Base-by-base conservation (phyloP, 805 yeast genomes). In the Scheffersomyces lignosus region DNA sequence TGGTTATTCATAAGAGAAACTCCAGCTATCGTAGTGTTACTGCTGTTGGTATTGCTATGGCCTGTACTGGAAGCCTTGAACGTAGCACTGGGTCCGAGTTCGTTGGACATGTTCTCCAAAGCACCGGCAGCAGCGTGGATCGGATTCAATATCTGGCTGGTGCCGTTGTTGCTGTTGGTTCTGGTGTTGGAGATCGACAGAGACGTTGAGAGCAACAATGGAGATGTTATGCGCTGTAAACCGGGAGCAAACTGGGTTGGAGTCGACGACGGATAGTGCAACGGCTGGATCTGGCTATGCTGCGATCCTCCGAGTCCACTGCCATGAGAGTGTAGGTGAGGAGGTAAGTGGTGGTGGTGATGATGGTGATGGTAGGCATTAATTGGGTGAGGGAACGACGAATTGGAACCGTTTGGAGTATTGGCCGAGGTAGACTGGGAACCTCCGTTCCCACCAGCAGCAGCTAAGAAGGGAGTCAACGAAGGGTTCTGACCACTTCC, bases 201-300 rank as follows among this genome's bases (percentile, higher is more conserved):
- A 16, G 78, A 47, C 12, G 81, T 76, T 5, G 82, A 74, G 29
- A 82, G 64, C 41, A 81, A 58, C 34, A 81, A 61, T 0, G 87
- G 87, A 12, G 85, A 79, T 0, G 87, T 81, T 39, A 81, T 80
- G 24, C 80, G 58, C 42, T 77, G 75, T 34, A 81, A 58, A 29
- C 81, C 81, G 0, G 83, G 78, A 20, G 83, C 85, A 67, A 78
- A 81, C 49, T 80, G 85, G 2, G 85, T 75, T 12, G 87, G 87
- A 2, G 85, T 80, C 0, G 84, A 78, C 3, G 78, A 67, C 5
- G 87, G 87, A 51, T 80, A 80, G 56, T 80, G 82, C 28, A 78
- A 58, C 15, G 81, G 80, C 52, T 77, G 81, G 14, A 74, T 77
- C 22, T 53, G 41, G 17, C 58, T 62, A 36, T 52, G 49, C 18